Conservation (phyloP, 768 basidiomycete species). For the Megacollybia marginata region DNA sequence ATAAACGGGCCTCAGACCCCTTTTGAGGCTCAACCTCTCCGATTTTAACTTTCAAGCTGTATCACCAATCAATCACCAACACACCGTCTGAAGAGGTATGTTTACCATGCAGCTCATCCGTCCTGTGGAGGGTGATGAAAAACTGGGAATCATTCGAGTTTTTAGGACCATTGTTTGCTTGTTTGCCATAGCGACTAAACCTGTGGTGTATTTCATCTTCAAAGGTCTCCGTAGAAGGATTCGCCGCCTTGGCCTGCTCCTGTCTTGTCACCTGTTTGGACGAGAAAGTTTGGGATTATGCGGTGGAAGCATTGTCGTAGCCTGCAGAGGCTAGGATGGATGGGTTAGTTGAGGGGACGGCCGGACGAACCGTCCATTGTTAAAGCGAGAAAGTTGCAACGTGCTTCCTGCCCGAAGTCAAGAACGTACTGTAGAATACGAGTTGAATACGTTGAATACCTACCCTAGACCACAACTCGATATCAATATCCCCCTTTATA, state of each 20-base stretch:
- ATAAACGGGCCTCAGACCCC: slow-evolving; percentile 68
- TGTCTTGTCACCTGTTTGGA: slow-evolving; percentile 91
- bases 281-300: slow-evolving; percentile 72
- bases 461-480: slow-evolving; percentile 92
- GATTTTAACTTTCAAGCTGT: slow-evolving; percentile 93
- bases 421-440: too few species aligned
- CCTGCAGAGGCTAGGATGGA: slow-evolving; percentile 38
- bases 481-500: slow-evolving; percentile 81
- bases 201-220: slow-evolving; percentile 95
- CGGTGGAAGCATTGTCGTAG: slow-evolving; percentile 93
- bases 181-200: too few species aligned
- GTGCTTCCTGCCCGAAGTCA: slow-evolving; percentile 95
- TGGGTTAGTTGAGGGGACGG: background rate
- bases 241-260: slow-evolving; percentile 91
- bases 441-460: too few species aligned
- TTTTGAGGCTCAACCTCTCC: slow-evolving; percentile 77
- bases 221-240: slow-evolving; percentile 92
- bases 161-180: slow-evolving; percentile 70
- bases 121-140: slow-evolving; percentile 92
- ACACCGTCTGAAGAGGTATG: slow-evolving; percentile 91
- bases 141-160: slow-evolving; percentile 94
- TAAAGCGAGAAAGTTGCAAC: slow-evolving; percentile 82
- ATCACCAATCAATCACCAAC: too few species aligned
- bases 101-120: slow-evolving; percentile 90
- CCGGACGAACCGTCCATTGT: slow-evolving; percentile 77